Evolutionary conservation across 768 basidiomycete genomes (phyloP), one percentile per base, ranked within the genome.

Genomic region (Russula virescens): DNA sequence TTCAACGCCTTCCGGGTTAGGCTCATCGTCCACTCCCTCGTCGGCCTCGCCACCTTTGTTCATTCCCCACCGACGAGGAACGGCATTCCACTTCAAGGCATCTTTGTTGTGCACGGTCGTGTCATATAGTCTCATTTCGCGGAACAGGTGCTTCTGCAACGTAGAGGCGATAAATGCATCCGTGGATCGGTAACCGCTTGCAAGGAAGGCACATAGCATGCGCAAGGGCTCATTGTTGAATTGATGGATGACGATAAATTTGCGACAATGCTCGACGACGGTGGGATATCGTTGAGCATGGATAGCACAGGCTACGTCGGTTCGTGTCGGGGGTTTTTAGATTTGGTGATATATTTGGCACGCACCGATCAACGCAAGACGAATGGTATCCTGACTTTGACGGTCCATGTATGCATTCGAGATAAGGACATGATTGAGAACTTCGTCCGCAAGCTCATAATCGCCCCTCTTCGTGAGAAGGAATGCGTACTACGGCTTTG

Each of bases 161-260:
- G 87, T 87, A 0, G 85, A 82, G 1, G 83, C 83, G 66, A 90
- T 86, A 74, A 94, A 80, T 0, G 87, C 81, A 64, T 91, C 89
- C 0, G 87, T 85, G 3, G 88, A 79, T 28, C 79, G 79, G 5
- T 88, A 68, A 0, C 92, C 91, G 61, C 86, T 85, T 0, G 86
- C 84, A 4, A 97, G 80, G 0, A 83, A 82, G 0, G 88, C 87
- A 4, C 88, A 70, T 23, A 96, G 79, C 52, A 98, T 80, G 7
- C 92, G 85, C 14, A 89, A 75, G 0, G 93, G 88, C 46, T 95
- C 92, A 57, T 93, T 89, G 69, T 94, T 88, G 77, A 91, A 94
- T 70, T 96, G 93, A 69, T 93, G 79, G 0, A 76, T 74, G 35
- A 81, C 85, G 60, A 90, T 84, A 35, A 98, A 75, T 65, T 88